Conservation (phyloP, 2,329 filamentous ascomycete species). For the Penicillium concentricum region DNA sequence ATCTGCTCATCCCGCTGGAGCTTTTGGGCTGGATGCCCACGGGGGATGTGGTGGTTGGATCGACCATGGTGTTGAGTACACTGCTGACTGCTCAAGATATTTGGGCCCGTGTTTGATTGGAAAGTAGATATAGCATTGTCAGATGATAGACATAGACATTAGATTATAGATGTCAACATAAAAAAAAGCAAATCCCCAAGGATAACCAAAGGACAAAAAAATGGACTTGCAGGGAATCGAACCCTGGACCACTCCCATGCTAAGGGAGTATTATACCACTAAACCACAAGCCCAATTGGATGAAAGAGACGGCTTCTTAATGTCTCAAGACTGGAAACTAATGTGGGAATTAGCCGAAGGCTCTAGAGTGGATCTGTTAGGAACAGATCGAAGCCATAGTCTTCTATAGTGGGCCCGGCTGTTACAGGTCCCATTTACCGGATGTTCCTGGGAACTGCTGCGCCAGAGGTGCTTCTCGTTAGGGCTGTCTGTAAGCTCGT, state of each 20-base stretch:
- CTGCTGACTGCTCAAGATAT: conserved; percentile 60
- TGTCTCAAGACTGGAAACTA: neutral
- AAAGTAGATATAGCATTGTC: neutral
- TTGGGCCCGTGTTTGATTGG: conserved; percentile 48
- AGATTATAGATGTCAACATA: neutral
- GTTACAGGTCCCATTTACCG: no score
- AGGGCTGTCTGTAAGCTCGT: no score
- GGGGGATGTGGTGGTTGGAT: conserved; percentile 53
- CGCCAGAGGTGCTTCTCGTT: no score
- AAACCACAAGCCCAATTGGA: conserved; percentile 41
- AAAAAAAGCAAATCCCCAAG: neutral
- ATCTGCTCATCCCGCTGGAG: conserved; percentile 61
- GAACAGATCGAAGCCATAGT: no score
- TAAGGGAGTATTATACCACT: conserved; percentile 51
- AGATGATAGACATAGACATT: neutral
- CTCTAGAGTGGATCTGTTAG: no score
- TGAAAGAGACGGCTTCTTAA: neutral
- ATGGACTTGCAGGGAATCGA: conserved; percentile 52
- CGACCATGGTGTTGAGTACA: conserved; percentile 62
- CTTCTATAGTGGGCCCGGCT: no score
- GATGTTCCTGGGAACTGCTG: no score
- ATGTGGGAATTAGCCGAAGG: no score
- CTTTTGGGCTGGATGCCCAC: conserved; percentile 61
- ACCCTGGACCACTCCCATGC: conserved; percentile 51
- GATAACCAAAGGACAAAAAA: conserved; percentile 11